Percentiles rank a stretch among this genome's conserved stretches.
These are phyloP conservation scores for Leishmania tropica DNA, from an alignment of 208 protist genomes.

Conservation along the genomic window DNA sequence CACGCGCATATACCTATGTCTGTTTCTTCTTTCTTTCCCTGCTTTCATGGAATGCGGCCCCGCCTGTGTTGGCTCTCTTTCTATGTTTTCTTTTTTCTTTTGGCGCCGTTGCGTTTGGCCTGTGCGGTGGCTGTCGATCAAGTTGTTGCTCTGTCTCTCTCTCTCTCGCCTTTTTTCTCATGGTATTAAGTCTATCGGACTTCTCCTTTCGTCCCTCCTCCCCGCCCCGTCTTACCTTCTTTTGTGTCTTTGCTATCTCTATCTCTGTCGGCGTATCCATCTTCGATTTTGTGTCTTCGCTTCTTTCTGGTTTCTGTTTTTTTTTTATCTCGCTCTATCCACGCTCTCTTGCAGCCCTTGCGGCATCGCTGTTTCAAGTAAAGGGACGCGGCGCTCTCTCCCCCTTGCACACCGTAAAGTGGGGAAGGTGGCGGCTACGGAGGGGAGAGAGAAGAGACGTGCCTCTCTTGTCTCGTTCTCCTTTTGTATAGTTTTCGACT, in stretches of 20 bases:
- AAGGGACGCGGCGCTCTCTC: not conserved
- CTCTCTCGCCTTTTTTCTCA: not conserved
- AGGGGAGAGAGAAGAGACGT: not conserved
- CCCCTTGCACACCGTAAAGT: not conserved
- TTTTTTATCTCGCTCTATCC: not conserved
- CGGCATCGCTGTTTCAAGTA: constrained; percentile 1
- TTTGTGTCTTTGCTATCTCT: not conserved
- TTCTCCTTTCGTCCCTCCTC: not conserved
- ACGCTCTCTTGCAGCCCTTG: not conserved
- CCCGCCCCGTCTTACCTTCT: not conserved
- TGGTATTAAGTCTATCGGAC: not conserved
- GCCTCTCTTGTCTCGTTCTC: not conserved
- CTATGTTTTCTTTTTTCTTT: not conserved
- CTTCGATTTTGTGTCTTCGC: not conserved
- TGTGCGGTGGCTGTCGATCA: not conserved
- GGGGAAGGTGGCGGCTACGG: not conserved
- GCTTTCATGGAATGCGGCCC: not conserved
- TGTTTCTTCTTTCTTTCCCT: not conserved
- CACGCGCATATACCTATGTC: not conserved
- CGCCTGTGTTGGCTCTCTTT: not conserved
- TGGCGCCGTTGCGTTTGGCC: not conserved
- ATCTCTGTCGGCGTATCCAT: not conserved
- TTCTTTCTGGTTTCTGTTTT: not conserved
- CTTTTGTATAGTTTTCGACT: not conserved
- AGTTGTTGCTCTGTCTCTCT: not conserved